Evolutionary conservation across 805 yeast species (phyloP), one percentile per base, ranked within the genome.

Genomic region (Candida railenensis): DNA sequence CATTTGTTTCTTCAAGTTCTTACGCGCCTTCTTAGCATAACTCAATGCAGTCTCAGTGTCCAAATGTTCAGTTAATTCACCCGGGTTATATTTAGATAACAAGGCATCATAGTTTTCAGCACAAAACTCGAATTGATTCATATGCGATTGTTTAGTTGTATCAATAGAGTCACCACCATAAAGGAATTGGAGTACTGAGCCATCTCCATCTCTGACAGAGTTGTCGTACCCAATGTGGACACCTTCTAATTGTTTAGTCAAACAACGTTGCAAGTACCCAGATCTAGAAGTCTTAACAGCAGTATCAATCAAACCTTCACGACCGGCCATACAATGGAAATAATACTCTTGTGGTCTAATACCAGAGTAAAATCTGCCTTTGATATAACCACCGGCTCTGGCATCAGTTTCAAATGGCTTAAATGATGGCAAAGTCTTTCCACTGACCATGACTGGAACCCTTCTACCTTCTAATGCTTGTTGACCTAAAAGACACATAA

Each of bases 261-360:
- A 80, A 81, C 99, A 95, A 74, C 99, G 85, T 74, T 94, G 99
- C 67, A 94, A 78, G 71, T 94, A 94, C 63, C 99, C 99, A 49
- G 98, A 91, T 72, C 97, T 85, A 18, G 97, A 89, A 8, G 99
- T 94, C 73, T 94, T 94, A 53, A 94, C 99, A 43, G 99, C 99
- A 49, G 99, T 94, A 78, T 94, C 99, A 73, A 94, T 94, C 62
- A 94, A 81, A 74, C 99, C 99, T 77, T 94, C 99, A 77, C 99
- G 87, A 72, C 99, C 99, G 46, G 99, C 99, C 99, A 94, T 94
- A 77, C 98, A 94, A 74, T 94, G 99, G 94, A 95, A 94, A 66
- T 91, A 94, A 71, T 95, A 94, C 69, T 94, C 99, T 71, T 94
- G 99, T 3, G 99, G 99, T 66, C 89, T 83, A 56, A 94, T 87